Percentiles rank a stretch among this genome's conserved stretches.
Conservation (phyloP, 2,329 filamentous ascomycete species). For the Eutypella sp. region DNA sequence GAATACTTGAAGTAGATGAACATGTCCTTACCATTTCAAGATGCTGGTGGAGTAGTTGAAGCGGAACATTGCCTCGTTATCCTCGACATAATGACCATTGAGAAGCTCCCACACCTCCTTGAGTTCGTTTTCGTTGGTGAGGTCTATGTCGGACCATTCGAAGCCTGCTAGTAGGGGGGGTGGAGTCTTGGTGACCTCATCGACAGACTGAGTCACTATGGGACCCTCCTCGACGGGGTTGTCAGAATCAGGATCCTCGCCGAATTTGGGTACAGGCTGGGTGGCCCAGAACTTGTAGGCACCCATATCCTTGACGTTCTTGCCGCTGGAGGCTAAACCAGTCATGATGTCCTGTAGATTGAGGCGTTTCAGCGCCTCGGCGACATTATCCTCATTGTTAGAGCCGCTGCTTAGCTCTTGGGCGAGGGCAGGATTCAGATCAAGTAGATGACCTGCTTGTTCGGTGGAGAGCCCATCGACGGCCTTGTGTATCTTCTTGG, state of each 20-base stretch:
- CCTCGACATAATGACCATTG: conserved; percentile 93
- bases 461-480: conserved; percentile 49
- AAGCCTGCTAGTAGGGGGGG: conserved; percentile 74
- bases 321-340: conserved; percentile 68
- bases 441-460: conserved; percentile 61
- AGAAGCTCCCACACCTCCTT: conserved; percentile 90
- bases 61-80: conserved; percentile 93
- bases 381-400: conserved; percentile 31
- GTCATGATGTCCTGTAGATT: conserved; percentile 69
- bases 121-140: conserved; percentile 71
- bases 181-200: conserved; percentile 73
- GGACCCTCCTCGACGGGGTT: conserved; percentile 68
- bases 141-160: conserved; percentile 89
- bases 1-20: neutral
- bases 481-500: conserved; percentile 51
- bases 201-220: conserved; percentile 73
- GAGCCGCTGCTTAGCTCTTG: conserved; percentile 47
- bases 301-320: conserved; percentile 94
- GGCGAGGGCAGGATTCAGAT: conserved; percentile 67
- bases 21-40: conserved; percentile 67
- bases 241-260: conserved; percentile 46
- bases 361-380: conserved; percentile 55
- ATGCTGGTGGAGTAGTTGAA: conserved; percentile 93
- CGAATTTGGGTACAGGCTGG: conserved; percentile 87
- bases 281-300: conserved; percentile 99